phyloP scores from a whole-genome alignment of 192 early-diverging fungal species.

The Podila verticillata region DNA sequence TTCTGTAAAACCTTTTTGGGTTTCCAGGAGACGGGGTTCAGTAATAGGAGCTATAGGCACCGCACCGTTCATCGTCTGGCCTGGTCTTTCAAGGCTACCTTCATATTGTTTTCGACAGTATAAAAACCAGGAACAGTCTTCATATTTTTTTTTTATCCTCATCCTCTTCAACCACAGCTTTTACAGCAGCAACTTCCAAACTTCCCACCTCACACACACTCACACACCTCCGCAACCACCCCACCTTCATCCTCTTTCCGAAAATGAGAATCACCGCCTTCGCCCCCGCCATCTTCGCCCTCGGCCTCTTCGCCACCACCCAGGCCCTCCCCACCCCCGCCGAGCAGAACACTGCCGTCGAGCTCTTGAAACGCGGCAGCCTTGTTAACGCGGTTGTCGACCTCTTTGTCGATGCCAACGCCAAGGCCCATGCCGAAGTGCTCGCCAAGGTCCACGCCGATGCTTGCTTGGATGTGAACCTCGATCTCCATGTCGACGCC shows the following conservation, averaged over 20 bases:
- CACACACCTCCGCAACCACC: background rate
- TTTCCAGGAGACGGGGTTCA: background rate
- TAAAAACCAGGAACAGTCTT: background rate
- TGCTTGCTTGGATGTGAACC: slow-evolving; percentile 34
- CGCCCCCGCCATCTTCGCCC: slow-evolving; percentile 47
- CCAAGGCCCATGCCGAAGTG: slow-evolving; percentile 4
- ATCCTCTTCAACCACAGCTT: slow-evolving; percentile 38
- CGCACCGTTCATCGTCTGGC: background rate
- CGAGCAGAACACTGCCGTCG: background rate
- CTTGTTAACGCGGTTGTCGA: slow-evolving; percentile 18
- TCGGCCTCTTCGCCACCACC: slow-evolving; percentile 32
- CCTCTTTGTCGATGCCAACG: slow-evolving; percentile 13
- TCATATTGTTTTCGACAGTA: background rate
- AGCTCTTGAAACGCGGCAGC: slow-evolving; percentile 13
- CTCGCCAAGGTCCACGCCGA: slow-evolving; percentile 14
- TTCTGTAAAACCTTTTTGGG: no score
- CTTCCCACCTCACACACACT: slow-evolving; percentile 19
- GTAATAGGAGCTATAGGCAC: background rate
- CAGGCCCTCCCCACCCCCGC: slow-evolving; percentile 22
- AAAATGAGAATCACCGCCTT: slow-evolving; percentile 42
- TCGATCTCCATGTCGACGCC: slow-evolving; percentile 10
- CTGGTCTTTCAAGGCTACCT: no score
- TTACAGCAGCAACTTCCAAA: slow-evolving; percentile 27
- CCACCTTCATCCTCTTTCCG: background rate
- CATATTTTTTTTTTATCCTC: slow-evolving; percentile 12